These are phyloP conservation scores for Stagonosporopsis tanaceti DNA, from an alignment of 2,329 filamentous ascomycete species.

Conservation along the genomic window DNA sequence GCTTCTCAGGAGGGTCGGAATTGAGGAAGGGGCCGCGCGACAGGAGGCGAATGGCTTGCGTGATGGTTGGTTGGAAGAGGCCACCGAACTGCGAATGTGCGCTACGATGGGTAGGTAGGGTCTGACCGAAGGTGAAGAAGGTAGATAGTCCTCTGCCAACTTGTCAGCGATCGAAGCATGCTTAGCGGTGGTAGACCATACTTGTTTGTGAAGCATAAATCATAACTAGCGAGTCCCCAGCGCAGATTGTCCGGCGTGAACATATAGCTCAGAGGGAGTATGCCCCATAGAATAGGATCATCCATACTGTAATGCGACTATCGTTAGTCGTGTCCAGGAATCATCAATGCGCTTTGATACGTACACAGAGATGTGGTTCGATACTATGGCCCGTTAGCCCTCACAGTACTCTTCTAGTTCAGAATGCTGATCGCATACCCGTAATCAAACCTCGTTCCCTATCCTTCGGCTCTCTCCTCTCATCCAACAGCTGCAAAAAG, in stretches of 20 bases:
- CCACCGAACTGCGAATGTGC: constrained; percentile 82
- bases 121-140: constrained; percentile 91
- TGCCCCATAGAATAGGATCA: constrained; percentile 93
- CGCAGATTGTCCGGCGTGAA: constrained; percentile 78
- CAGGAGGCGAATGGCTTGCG: constrained; percentile 83
- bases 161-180: constrained; percentile 23
- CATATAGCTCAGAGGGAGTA: constrained; percentile 77
- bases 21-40: constrained; percentile 64
- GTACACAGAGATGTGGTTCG: constrained; percentile 89
- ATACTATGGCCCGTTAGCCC: constrained; percentile 63
- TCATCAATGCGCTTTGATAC: constrained; percentile 51
- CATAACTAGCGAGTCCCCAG: constrained; percentile 91
- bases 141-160: constrained; percentile 66
- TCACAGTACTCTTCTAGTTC: background rate
- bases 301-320: constrained; percentile 70
- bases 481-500: constrained; percentile 79
- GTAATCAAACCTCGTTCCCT: constrained; percentile 83
- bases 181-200: constrained; percentile 51
- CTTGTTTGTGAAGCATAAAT: constrained; percentile 93
- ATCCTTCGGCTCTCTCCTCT: constrained; percentile 69
- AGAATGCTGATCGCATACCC: constrained; percentile 59
- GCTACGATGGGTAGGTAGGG: constrained; percentile 84
- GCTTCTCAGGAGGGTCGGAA: constrained; percentile 34
- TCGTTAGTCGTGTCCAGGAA: constrained; percentile 25
- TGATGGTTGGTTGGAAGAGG: constrained; percentile 87